Percentiles rank a stretch among this genome's conserved stretches.
phyloP scores from a whole-genome alignment of 176 grass and related monocot species.

The Themeda triandra region DNA sequence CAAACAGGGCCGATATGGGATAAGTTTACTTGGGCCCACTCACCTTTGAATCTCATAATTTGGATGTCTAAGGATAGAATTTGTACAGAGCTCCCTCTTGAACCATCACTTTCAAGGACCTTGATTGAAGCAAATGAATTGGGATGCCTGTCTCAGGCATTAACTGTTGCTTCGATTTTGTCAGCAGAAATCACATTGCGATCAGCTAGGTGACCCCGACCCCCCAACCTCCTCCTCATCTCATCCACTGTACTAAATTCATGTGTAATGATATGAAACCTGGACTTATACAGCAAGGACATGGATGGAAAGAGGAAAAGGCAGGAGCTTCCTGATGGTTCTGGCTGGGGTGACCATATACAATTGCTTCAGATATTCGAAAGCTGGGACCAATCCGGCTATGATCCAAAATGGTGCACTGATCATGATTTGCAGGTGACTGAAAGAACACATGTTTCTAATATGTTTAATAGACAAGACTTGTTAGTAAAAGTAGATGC shows the following conservation, averaged over 20 bases:
- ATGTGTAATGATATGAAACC: slow-evolving; percentile 5
- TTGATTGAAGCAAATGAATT: slow-evolving; percentile 89
- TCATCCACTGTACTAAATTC: not conserved
- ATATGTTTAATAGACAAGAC: slow-evolving; percentile 6
- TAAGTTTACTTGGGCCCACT: slow-evolving; percentile 2
- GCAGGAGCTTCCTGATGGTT: slow-evolving; percentile 78
- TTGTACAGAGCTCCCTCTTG: slow-evolving; percentile 79
- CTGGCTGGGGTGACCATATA: slow-evolving; percentile 95
- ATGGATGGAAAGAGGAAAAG: slow-evolving; percentile 81
- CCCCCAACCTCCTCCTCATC: not conserved
- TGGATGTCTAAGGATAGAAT: slow-evolving; percentile 6
- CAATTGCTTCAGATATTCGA: slow-evolving; percentile 98
- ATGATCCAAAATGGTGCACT: slow-evolving; percentile 89
- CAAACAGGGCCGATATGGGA: not conserved
- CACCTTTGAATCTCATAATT: slow-evolving; percentile 13
- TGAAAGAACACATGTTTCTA: not conserved
- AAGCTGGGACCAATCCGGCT: slow-evolving; percentile 73
- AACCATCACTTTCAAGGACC: slow-evolving; percentile 93
- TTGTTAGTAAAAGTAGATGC: slow-evolving; percentile 14
- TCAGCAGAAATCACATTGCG: slow-evolving; percentile 87
- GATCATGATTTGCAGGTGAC: slow-evolving; percentile 87
- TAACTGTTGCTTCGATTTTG: slow-evolving; percentile 81
- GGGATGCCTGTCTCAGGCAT: slow-evolving; percentile 88
- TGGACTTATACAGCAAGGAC: slow-evolving; percentile 50
- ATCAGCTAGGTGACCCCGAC: slow-evolving; percentile 44